A percentile compares a stretch with the other conserved stretches of the same genome.
These are phyloP conservation scores for Solanum pimpinellifolium DNA, from an alignment of 257 asterid species.

Conservation along the genomic window DNA sequence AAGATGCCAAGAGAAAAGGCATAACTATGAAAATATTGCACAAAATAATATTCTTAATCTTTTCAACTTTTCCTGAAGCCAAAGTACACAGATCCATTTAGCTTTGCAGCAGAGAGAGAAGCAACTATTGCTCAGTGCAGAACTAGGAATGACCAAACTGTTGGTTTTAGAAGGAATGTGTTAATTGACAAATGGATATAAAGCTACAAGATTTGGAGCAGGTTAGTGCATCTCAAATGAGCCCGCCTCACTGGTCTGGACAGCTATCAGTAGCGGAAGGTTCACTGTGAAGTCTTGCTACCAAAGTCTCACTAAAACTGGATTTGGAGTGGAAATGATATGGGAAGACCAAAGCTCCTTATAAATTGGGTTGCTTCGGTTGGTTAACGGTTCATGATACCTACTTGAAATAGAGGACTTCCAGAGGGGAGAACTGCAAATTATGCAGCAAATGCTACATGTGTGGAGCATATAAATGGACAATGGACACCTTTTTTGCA, in stretches of 20 bases:
- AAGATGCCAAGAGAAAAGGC: not conserved
- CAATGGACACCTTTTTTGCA: not conserved
- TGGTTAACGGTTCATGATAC: not conserved
- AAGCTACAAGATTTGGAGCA: not conserved
- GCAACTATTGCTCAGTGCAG: not conserved
- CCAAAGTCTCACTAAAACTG: not conserved
- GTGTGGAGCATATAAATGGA: not conserved
- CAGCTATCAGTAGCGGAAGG: not conserved
- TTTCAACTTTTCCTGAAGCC: not conserved
- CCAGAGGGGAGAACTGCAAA: not conserved
- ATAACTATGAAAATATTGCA: not conserved
- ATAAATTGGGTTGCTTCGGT: not conserved
- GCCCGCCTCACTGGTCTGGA: not conserved
- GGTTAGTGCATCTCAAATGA: not conserved
- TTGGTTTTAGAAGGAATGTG: not conserved
- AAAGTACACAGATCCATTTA: not conserved
- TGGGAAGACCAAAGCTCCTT: not conserved
- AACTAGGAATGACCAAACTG: not conserved
- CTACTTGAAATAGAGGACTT: not conserved
- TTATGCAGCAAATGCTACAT: not conserved
- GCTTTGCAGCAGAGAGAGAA: not conserved
- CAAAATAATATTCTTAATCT: not conserved
- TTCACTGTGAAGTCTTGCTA: not conserved
- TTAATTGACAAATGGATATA: not conserved
- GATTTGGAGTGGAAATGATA: not conserved